phyloP scores from a whole-genome alignment of 371 early-diverging fungal genomes.

The Mortierella sp. region DNA sequence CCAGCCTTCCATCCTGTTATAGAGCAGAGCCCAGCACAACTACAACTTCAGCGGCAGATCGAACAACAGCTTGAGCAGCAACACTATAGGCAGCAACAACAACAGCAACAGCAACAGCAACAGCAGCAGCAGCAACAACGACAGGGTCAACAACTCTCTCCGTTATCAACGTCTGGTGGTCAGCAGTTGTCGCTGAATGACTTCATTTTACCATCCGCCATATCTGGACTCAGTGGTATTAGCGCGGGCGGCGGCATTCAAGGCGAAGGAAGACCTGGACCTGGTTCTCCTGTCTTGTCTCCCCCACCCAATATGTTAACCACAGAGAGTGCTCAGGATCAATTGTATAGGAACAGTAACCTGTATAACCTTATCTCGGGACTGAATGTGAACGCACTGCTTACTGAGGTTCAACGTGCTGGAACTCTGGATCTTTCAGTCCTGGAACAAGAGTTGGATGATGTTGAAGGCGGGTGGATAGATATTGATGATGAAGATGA shows the following conservation, averaged over 20 bases:
- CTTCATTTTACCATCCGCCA: constrained; percentile 44
- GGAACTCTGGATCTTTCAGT: constrained; percentile 49
- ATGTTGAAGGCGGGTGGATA: constrained; percentile 55
- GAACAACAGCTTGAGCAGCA: constrained; percentile 55
- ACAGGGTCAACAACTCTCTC: constrained; percentile 11
- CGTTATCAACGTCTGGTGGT: constrained; percentile 9
- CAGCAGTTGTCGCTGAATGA: constrained; percentile 34
- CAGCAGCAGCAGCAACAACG: constrained; percentile 33
- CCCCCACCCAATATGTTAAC: neutral
- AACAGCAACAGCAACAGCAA: constrained; percentile 35
- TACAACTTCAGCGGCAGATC: constrained; percentile 49
- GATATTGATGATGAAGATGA: constrained; percentile 45
- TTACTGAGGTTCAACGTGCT: constrained; percentile 50
- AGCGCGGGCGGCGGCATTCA: constrained; percentile 11
- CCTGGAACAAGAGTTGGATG: constrained; percentile 47
- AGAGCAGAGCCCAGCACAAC: constrained; percentile 45
- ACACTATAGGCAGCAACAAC: constrained; percentile 34
- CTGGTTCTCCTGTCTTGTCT: neutral
- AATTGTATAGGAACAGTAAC: constrained; percentile 46
- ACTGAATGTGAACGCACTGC: constrained; percentile 42
- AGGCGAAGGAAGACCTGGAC: neutral
- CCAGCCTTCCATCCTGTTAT: constrained; percentile 48
- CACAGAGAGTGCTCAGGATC: constrained; percentile 29
- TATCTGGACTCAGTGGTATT: constrained; percentile 37
- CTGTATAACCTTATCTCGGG: constrained; percentile 53